A percentile compares a stretch with the other conserved stretches of the same genome.
These are phyloP conservation scores for Russula olivacea DNA, from an alignment of 768 basidiomycete species.

Conservation along the genomic window DNA sequence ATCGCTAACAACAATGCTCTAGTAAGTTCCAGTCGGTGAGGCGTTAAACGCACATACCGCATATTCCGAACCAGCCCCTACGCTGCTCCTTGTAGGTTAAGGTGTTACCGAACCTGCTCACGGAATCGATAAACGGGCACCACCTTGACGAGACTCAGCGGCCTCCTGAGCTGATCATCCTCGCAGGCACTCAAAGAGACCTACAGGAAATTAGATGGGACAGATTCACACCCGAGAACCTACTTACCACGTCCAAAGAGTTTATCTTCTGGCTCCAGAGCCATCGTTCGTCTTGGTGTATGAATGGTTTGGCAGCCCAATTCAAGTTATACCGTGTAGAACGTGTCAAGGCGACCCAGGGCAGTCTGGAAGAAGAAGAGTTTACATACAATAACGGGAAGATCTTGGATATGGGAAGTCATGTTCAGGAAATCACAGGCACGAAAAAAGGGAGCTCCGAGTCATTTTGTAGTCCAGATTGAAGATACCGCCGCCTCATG, in stretches of 20 bases:
- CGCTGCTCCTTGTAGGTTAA: no score
- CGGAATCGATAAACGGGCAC: neutral
- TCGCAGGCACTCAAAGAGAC: neutral
- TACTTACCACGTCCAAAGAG: neutral
- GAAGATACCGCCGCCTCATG: no score
- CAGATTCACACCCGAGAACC: neutral
- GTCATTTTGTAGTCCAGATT: no score
- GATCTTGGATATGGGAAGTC: neutral
- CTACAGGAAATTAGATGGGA: neutral
- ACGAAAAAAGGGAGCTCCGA: no score
- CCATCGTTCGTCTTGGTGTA: neutral
- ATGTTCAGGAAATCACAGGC: neutral
- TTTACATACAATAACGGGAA: neutral
- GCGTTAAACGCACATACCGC: no score
- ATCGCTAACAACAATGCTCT: no score
- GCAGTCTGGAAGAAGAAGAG: neutral
- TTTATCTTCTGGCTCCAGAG: neutral
- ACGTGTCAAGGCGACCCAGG: neutral
- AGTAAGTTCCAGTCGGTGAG: no score
- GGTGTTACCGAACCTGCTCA: no score
- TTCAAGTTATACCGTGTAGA: neutral
- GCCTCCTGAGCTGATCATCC: neutral
- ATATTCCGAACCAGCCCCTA: no score
- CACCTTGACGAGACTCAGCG: neutral
- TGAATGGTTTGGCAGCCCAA: neutral